Conservation (phyloP, 1,139 yeast genomes). For the Saccharomycopsis hybrid region DNA sequence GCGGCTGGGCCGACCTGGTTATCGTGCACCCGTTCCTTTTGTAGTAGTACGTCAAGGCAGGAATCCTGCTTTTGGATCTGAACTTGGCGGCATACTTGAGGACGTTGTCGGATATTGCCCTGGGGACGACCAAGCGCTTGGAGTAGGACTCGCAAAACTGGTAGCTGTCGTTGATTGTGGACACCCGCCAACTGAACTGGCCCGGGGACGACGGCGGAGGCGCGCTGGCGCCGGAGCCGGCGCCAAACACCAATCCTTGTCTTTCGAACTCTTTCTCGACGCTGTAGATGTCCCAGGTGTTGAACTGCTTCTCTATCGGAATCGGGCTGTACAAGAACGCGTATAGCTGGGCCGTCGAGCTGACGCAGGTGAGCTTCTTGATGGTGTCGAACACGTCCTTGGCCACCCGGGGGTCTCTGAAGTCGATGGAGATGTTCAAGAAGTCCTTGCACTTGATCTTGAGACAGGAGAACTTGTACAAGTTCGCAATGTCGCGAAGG, state of each 20-base stretch:
- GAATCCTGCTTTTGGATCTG: constrained; percentile 80
- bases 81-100: constrained; percentile 77
- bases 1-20: constrained; percentile 86
- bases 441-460: constrained; percentile 81
- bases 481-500: constrained; percentile 30
- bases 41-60: constrained; percentile 75
- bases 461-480: constrained; percentile 47
- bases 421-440: constrained; percentile 73
- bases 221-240: too few species aligned
- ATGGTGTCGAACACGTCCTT: constrained; percentile 68
- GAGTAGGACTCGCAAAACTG: constrained; percentile 78
- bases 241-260: constrained; percentile 41
- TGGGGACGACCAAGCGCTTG: constrained; percentile 57
- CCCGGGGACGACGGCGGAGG: constrained; percentile 19
- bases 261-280: constrained; percentile 60
- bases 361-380: constrained; percentile 55
- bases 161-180: constrained; percentile 59
- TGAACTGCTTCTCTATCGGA: constrained; percentile 42
- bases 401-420: constrained; percentile 52
- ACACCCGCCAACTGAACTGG: constrained; percentile 55
- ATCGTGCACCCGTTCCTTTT: constrained; percentile 68
- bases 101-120: constrained; percentile 70
- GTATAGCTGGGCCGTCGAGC: constrained; percentile 50
- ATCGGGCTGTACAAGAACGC: constrained; percentile 68
- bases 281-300: constrained; percentile 72